Evolutionary conservation across 2,329 filamentous ascomycete genomes (phyloP).

Genomic region (Ophiostoma australiae): DNA sequence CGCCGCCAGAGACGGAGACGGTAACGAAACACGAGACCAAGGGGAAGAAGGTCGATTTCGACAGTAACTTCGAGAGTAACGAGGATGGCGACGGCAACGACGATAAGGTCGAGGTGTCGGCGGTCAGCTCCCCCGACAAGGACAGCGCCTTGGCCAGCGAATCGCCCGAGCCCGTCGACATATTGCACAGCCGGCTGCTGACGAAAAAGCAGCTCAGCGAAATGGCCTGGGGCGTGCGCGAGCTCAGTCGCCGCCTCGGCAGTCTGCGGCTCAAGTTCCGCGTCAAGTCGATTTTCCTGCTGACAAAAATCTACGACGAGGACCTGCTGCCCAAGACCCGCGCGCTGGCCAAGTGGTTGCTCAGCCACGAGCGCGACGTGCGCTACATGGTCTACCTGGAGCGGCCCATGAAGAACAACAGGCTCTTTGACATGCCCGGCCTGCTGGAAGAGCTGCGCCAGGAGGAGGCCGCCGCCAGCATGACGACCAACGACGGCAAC

Average conservation of each 20-base stretch:
- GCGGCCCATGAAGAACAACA: conserved; percentile 64
- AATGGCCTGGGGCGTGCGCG: conserved; percentile 93
- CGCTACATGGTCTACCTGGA: conserved; percentile 80
- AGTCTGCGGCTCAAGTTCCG: conserved; percentile 77
- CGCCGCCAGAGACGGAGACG: not conserved
- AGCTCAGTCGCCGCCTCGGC: conserved; percentile 79
- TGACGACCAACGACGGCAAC: conserved; percentile 28
- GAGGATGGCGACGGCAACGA: not conserved
- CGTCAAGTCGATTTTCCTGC: conserved; percentile 75
- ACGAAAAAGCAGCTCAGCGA: conserved; percentile 94
- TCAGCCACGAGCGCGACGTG: conserved; percentile 62
- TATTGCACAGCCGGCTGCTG: conserved; percentile 63
- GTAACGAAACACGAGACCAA: not conserved
- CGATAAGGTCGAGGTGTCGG: not conserved
- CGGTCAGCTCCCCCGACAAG: not conserved
- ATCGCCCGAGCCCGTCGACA: conserved; percentile 41
- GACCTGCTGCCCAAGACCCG: conserved; percentile 71
- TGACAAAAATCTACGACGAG: conserved; percentile 89
- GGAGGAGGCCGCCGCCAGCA: conserved; percentile 31
- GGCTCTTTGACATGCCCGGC: conserved; percentile 66
- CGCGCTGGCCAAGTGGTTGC: conserved; percentile 73
- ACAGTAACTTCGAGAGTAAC: not conserved
- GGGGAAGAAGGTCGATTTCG: not conserved
- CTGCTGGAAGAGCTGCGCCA: conserved; percentile 57
- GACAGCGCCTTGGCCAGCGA: conserved; percentile 35